These are phyloP conservation scores for Yarrowia deformans DNA, from an alignment of 805 yeast genomes.

Conservation along the genomic window DNA sequence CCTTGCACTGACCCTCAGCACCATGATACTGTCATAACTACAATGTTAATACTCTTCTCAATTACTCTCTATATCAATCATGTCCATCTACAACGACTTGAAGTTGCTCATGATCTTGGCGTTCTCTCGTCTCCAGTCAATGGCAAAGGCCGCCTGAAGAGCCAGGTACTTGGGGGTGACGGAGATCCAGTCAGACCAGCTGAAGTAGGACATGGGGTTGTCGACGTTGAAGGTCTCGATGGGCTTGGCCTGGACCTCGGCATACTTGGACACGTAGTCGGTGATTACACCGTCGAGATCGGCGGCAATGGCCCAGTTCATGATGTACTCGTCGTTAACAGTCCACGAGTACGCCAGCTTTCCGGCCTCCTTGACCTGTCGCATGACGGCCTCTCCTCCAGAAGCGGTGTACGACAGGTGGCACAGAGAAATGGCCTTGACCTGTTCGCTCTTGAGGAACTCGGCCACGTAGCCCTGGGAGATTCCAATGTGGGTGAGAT, in stretches of 20 bases:
- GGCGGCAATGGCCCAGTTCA: constrained; percentile 52
- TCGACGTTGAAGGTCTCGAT: constrained; percentile 34
- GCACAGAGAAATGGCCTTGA: constrained; percentile 63
- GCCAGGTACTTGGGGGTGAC: constrained; percentile 30
- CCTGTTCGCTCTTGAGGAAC: constrained; percentile 57
- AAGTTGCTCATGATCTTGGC: constrained; percentile 21
- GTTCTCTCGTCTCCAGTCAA: constrained; percentile 29
- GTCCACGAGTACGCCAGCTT: constrained; percentile 62
- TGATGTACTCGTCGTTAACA: constrained; percentile 53
- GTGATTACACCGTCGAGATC: constrained; percentile 55
- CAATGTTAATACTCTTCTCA: not conserved
- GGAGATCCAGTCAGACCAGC: constrained; percentile 24
- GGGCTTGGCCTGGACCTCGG: constrained; percentile 24
- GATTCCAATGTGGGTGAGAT: constrained; percentile 53
- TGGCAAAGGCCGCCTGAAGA: constrained; percentile 9
- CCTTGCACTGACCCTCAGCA: no score
- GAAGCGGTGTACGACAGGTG: constrained; percentile 55
- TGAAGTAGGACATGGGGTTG: constrained; percentile 36
- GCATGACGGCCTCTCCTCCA: constrained; percentile 51
- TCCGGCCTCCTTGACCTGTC: constrained; percentile 48
- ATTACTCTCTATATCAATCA: not conserved
- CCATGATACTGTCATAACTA: no score
- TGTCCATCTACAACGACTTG: not conserved
- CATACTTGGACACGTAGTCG: constrained; percentile 47
- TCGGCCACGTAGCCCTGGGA: constrained; percentile 49